These are phyloP conservation scores for Elongisporangium undulatum DNA, from an alignment of 352 stramenopile species.

Conservation along the genomic window DNA sequence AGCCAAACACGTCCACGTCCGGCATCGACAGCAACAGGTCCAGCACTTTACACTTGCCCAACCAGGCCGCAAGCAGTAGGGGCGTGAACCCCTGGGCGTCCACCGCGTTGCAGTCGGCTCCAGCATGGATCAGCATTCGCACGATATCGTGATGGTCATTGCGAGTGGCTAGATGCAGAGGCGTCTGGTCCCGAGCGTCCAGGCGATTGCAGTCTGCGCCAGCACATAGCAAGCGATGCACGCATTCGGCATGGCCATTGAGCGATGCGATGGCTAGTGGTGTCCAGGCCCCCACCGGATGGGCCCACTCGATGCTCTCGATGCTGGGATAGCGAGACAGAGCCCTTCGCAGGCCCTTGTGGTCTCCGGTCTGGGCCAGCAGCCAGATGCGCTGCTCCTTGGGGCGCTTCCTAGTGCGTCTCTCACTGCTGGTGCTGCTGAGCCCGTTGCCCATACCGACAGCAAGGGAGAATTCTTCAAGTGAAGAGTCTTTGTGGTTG, in stretches of 20 bases:
- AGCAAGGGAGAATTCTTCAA: background rate
- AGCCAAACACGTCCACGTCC: conserved; percentile 45
- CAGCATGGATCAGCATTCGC: conserved; percentile 37
- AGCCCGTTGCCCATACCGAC: conserved; percentile 50
- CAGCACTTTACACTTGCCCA: conserved; percentile 68
- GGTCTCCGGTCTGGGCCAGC: conserved; percentile 67
- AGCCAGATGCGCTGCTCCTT: conserved; percentile 76
- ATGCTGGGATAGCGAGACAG: conserved; percentile 41
- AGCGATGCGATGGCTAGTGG: conserved; percentile 58
- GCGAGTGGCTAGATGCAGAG: background rate
- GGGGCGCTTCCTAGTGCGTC: conserved; percentile 64
- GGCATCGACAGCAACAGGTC: conserved; percentile 49
- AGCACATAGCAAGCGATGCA: conserved; percentile 7
- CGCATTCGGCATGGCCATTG: conserved; percentile 61
- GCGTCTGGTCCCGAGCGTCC: background rate
- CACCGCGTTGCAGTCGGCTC: conserved; percentile 53
- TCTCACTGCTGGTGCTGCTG: conserved; percentile 1
- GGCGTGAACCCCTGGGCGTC: conserved; percentile 62
- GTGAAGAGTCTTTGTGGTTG: background rate
- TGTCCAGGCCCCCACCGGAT: conserved; percentile 57
- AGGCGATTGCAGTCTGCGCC: background rate
- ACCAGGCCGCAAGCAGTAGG: conserved; percentile 54
- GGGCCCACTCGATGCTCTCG: conserved; percentile 62
- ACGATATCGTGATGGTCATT: background rate
- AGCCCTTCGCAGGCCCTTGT: conserved; percentile 36